Base-by-base conservation (phyloP, 148 eudicot genomes). In the Rhododendron mucronatum region DNA sequence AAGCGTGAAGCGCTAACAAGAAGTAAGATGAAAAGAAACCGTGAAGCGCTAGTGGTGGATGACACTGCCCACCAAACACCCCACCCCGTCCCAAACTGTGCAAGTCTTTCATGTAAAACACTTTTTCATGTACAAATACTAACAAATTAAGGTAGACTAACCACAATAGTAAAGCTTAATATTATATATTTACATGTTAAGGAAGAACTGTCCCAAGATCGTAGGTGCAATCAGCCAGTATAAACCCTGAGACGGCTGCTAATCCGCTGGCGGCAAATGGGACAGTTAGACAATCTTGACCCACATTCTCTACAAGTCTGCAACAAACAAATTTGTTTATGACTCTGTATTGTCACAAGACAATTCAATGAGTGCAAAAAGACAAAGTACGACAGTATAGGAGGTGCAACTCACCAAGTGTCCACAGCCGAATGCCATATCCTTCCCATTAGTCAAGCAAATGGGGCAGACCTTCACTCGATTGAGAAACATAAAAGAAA, bases 221-320 rank as follows among this genome's bases (percentile, higher is more conserved):
- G 39, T 14, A 71, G 76, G 35, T 12, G 44, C 55, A 15, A 85
- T 89, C 89, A 74, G 73, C 88, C 90, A 44, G 90, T 84, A 77
- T 89, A 90, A 18, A 90, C 51, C 87, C 92, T 89, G 71, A 90
- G 82, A n/a, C 92, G 90, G 57, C 79, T 85, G 84, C 76, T 87
- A 82, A 90, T 90, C 41, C 44, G 87, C 76, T 84, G 89, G 73
- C 92, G 91, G 83, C 92, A 91, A 61, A 90, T 87, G 30, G 90
- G 92, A 47, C 92, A 90, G 84, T 84, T 85, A 1, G 89, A 89
- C 84, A 91, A 76, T 84, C 86, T 89, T 71, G 86, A 48, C 51
- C 91, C 87, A 82, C 92, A 91, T 35, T 91, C 91, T 86, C 87
- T 84, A 82, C 92, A 91, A 81, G 91, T 86, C 92, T 91, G 91